These are phyloP conservation scores for Cladosporium austrohemisphaericum DNA, from an alignment of 2,329 filamentous ascomycete genomes.

Conservation along the genomic window DNA sequence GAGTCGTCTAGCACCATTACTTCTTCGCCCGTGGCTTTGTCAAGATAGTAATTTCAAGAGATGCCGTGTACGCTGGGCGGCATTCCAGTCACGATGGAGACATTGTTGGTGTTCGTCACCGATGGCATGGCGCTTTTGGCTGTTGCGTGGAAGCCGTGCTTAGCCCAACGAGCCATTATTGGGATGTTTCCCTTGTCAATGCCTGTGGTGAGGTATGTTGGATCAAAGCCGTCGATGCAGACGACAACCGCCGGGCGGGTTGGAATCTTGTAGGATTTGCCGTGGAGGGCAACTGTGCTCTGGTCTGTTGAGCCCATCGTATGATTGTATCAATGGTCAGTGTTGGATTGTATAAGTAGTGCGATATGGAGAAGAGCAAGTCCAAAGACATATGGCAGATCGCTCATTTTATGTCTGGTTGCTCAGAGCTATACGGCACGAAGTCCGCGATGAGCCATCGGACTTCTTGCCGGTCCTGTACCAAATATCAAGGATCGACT, in stretches of 20 bases:
- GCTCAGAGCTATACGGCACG: background rate
- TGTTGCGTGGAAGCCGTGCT: slow-evolving; percentile 38
- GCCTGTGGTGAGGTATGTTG: slow-evolving; percentile 38
- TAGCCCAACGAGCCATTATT: slow-evolving; percentile 30
- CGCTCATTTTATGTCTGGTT: background rate
- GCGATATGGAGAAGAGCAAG: too few species aligned
- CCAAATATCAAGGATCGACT: too few species aligned
- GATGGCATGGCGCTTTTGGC: slow-evolving; percentile 43
- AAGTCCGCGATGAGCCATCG: background rate
- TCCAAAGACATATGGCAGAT: too few species aligned
- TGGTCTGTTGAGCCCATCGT: background rate
- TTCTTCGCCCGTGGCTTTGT: slow-evolving; percentile 38
- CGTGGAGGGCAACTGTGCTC: slow-evolving; percentile 23
- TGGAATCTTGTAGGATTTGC: slow-evolving; percentile 33
- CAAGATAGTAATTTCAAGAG: slow-evolving; percentile 44
- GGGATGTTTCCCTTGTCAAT: slow-evolving; percentile 36
- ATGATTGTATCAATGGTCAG: background rate
- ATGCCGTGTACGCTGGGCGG: slow-evolving; percentile 42
- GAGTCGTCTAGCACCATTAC: slow-evolving; percentile 42
- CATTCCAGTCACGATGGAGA: slow-evolving; percentile 44
- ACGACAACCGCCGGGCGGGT: slow-evolving; percentile 39
- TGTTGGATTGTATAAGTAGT: background rate
- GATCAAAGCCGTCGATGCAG: slow-evolving; percentile 45
- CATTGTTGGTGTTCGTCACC: slow-evolving; percentile 46
- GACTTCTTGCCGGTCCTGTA: slow-evolving; percentile 5